Conservation (phyloP, 805 yeast genomes). For the Komagataella ulmi region DNA sequence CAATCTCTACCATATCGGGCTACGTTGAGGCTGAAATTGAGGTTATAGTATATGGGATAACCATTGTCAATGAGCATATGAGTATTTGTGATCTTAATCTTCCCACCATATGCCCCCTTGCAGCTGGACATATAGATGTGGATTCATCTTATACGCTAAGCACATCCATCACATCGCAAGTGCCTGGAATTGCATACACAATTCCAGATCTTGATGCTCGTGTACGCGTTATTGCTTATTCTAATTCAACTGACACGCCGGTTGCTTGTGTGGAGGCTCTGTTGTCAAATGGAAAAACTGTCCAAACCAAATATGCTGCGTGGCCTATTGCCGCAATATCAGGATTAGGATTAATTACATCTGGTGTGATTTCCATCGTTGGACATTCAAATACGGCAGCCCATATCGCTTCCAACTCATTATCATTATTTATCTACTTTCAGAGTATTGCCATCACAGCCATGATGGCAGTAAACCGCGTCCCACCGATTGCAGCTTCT, state of each 20-base stretch:
- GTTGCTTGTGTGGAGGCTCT: slow-evolving; percentile 90
- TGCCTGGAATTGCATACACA: slow-evolving; percentile 80
- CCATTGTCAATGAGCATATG: slow-evolving; percentile 37
- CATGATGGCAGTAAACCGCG: slow-evolving; percentile 87
- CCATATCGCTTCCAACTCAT: slow-evolving; percentile 92
- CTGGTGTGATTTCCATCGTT: slow-evolving; percentile 74
- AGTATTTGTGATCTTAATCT: slow-evolving; percentile 48
- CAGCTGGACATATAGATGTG: slow-evolving; percentile 78
- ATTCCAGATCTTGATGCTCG: slow-evolving; percentile 93
- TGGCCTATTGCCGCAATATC: slow-evolving; percentile 95
- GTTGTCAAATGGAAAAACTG: slow-evolving; percentile 82
- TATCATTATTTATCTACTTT: slow-evolving; percentile 85
- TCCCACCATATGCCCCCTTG: slow-evolving; percentile 65
- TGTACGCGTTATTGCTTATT: slow-evolving; percentile 59
- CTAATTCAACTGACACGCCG: slow-evolving; percentile 25
- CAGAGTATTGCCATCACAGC: slow-evolving; percentile 85
- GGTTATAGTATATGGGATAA: slow-evolving; percentile 72
- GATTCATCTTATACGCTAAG: slow-evolving; percentile 32
- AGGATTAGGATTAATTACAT: slow-evolving; percentile 75
- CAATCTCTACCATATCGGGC: slow-evolving; percentile 66
- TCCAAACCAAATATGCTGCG: slow-evolving; percentile 79
- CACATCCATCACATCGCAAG: slow-evolving; percentile 25
- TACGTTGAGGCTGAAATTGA: slow-evolving; percentile 53
- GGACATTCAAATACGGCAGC: slow-evolving; percentile 93
- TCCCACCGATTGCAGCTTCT: slow-evolving; percentile 95